Percentiles rank a stretch among this genome's conserved stretches.
Evolutionary conservation across 805 yeast genomes (phyloP).

Genomic region (Saccharomycopsis sp.): DNA sequence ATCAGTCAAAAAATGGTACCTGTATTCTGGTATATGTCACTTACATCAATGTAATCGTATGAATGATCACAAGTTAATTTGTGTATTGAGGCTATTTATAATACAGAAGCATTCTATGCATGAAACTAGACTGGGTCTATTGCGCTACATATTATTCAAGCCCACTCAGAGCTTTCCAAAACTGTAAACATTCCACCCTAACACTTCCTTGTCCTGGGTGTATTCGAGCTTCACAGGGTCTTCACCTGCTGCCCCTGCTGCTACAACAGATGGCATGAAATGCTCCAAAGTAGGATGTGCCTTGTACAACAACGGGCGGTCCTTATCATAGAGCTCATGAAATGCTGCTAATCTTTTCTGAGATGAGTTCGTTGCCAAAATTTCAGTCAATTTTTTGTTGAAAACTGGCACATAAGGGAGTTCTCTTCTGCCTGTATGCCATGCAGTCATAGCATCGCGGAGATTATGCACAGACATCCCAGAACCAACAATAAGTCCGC

Average conservation of each 20-base stretch:
- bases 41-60: too few relatives aligned
- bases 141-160: neutral
- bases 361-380: slow-evolving; percentile 30
- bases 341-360: slow-evolving; percentile 33
- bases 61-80: too few relatives aligned
- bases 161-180: neutral
- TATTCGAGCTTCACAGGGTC: slow-evolving; percentile 41
- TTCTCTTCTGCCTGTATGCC: slow-evolving; percentile 22
- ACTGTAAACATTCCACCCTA: slow-evolving; percentile 67
- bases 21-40: too few relatives aligned
- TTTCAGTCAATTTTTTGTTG: slow-evolving; percentile 36
- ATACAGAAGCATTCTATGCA: too few relatives aligned
- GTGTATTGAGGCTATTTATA: too few relatives aligned
- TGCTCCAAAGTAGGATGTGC: slow-evolving; percentile 81
- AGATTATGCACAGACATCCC: slow-evolving; percentile 82
- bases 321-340: slow-evolving; percentile 29
- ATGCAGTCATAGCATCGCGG: slow-evolving; percentile 39
- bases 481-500: slow-evolving; percentile 51
- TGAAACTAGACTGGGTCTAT: too few relatives aligned
- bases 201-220: slow-evolving; percentile 35
- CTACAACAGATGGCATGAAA: slow-evolving; percentile 58
- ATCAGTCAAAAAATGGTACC: too few relatives aligned
- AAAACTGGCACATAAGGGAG: slow-evolving; percentile 49
- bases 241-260: slow-evolving; percentile 43
- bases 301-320: slow-evolving; percentile 32